Percentiles rank a stretch among this genome's conserved stretches.
Conservation (phyloP, 768 basidiomycete species). For the Leccinum sublutescens region DNA sequence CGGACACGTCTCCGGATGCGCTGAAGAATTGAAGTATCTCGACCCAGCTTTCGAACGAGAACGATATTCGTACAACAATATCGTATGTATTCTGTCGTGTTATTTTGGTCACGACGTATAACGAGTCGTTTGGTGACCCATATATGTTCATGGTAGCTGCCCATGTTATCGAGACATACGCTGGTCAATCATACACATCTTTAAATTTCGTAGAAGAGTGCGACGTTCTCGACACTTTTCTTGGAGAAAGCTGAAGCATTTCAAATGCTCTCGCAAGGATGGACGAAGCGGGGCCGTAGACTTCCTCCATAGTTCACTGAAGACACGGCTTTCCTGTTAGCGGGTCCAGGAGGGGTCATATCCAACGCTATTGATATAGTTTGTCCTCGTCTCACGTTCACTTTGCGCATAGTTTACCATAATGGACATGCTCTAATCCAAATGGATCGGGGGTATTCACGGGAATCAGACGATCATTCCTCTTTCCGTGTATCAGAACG, state of each 20-base stretch:
- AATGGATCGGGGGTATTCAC: constrained; percentile 38
- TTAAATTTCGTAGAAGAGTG: constrained; percentile 39
- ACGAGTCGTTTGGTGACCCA: not conserved
- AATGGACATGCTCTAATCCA: constrained; percentile 2
- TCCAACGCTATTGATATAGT: constrained; percentile 44
- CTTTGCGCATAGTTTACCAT: constrained; percentile 21
- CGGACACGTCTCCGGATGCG: constrained; percentile 26
- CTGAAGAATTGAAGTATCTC: constrained; percentile 30
- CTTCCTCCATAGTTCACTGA: constrained; percentile 34
- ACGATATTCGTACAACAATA: constrained; percentile 39
- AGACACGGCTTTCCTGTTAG: constrained; percentile 20
- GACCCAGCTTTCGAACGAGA: constrained; percentile 36
- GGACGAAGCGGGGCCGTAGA: constrained; percentile 34
- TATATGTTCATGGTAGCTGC: constrained; percentile 41
- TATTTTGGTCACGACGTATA: not conserved
- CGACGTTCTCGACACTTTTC: constrained; percentile 38
- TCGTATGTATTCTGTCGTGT: constrained; percentile 19
- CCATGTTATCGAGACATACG: constrained; percentile 35
- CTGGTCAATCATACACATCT: constrained; percentile 33
- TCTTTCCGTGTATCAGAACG: constrained; percentile 23
- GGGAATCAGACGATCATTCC: constrained; percentile 36
- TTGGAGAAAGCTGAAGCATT: constrained; percentile 30
- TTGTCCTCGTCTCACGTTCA: constrained; percentile 4
- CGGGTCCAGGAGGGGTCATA: constrained; percentile 45
- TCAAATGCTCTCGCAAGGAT: constrained; percentile 35